Base-by-base conservation (phyloP, 306 rosid species). In the Malus sylvestris region DNA sequence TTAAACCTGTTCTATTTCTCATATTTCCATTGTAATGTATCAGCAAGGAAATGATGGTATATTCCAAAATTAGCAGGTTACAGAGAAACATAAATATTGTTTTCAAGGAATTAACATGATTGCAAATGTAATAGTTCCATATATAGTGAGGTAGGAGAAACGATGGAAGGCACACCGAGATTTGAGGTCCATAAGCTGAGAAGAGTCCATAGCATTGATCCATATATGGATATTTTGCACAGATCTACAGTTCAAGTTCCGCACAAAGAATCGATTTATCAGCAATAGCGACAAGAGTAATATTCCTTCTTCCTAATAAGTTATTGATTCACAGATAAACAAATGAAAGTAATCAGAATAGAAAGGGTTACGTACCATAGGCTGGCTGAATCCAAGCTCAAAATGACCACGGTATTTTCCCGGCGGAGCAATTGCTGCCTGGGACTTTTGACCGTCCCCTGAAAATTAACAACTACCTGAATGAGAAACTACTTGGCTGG, bases 321-420 rank as follows among this genome's bases (percentile, higher is more conserved):
- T 70, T 6, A 59, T 25, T 49, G 69, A 25, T 52, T 64, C 33
- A 61, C 71, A 60, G 44, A 57, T 42, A 57, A 49, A 62, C 72
- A 61, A 9, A 32, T 11, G 35, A 59, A 60, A 27, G 10, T 72
- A 7, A 53, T 52, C 38, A 59, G 66, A 79, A 81, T 44, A 52
- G 70, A 32, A 61, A 32, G n/a, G 45, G 74, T 62, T 81, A 35
- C 0, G 42, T 2, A 91, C 98, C 98, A 86, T 38, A 16, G 97
- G 98, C 81, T 87, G 98, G 81, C 85, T 70, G 72, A 93, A 88
- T 74, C 98, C 97, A 10, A 91, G 89, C 89, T 90, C 97, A 77
- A 88, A 86, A 79, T 82, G 88, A 71, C 85, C 72, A 49, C 35
- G 67, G 64, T 84, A 78, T 68, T 86, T 96, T 60, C 87, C 49